Evolutionary conservation across 2,329 filamentous ascomycete species (phyloP).

Genomic region (Fusarium concolor): DNA sequence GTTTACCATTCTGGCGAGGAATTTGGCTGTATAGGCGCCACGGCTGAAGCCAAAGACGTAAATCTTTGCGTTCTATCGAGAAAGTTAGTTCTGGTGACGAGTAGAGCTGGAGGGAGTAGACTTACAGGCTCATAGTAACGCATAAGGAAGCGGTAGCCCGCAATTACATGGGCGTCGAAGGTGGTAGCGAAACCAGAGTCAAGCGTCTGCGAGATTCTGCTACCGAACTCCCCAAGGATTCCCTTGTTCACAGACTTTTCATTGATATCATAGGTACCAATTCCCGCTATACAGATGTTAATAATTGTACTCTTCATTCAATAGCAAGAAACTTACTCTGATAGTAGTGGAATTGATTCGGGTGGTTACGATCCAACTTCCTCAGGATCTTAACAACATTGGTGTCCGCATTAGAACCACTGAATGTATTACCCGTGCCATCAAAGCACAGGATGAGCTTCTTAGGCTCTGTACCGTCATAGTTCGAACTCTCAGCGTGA

Average conservation of each 20-base stretch:
- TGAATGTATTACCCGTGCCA: conserved; percentile 61
- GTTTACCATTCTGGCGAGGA: conserved; percentile 64
- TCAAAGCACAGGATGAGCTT: conserved; percentile 63
- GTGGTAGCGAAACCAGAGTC: conserved; percentile 59
- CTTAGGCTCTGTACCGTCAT: conserved; percentile 43
- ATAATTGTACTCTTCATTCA: no score
- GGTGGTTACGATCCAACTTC: conserved; percentile 58
- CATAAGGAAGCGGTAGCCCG: conserved; percentile 67
- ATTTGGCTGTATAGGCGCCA: conserved; percentile 65
- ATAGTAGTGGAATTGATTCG: conserved; percentile 62
- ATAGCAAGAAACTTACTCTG: conserved; percentile 59
- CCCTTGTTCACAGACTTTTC: conserved; percentile 56
- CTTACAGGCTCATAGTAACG: conserved; percentile 60
- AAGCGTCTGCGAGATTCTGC: conserved; percentile 54
- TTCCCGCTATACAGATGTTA: no score
- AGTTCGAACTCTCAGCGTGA: conserved; percentile 15
- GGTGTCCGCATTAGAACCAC: conserved; percentile 60
- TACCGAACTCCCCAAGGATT: conserved; percentile 49
- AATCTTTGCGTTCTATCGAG: conserved; percentile 58
- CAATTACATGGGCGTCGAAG: conserved; percentile 64
- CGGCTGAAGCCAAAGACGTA: conserved; percentile 67
- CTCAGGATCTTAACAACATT: conserved; percentile 65
- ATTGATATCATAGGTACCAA: conserved; percentile 61
- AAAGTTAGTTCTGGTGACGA: not conserved
- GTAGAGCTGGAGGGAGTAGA: rapidly evolving